These are phyloP conservation scores for Dryadomyces quercivorus DNA, from an alignment of 2,329 filamentous ascomycete genomes.

Conservation along the genomic window DNA sequence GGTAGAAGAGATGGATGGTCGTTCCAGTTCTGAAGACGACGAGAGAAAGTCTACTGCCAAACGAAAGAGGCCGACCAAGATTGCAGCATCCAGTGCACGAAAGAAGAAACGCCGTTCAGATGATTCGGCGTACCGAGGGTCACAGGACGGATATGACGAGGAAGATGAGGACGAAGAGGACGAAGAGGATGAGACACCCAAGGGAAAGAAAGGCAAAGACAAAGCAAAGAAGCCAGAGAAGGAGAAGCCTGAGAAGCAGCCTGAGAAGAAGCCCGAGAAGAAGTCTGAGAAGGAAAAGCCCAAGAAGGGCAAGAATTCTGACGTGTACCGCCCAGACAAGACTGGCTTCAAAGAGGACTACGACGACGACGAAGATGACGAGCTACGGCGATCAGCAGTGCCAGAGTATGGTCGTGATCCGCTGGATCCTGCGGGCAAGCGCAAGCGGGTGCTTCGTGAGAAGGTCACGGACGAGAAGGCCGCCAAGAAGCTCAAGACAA, in stretches of 20 bases:
- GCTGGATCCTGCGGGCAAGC: background rate
- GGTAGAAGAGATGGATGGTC: too few species aligned
- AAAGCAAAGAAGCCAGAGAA: background rate
- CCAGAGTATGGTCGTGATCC: background rate
- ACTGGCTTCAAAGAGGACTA: background rate
- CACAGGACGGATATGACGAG: background rate
- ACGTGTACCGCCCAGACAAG: background rate
- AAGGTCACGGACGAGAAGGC: conserved; percentile 31
- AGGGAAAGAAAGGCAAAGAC: too few species aligned
- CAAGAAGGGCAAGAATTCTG: too few species aligned
- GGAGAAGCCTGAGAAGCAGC: too few species aligned
- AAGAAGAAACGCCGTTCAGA: background rate
- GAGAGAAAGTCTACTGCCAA: too few species aligned
- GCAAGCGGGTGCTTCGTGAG: conserved; percentile 16
- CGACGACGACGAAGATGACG: conserved; percentile 6
- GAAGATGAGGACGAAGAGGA: background rate
- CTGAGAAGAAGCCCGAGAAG: background rate
- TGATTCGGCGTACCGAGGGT: conserved; percentile 1
- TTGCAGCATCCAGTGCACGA: background rate
- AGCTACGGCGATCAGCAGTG: conserved; percentile 4
- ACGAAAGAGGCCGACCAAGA: too few species aligned
- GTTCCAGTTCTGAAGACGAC: too few species aligned
- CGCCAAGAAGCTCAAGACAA: background rate
- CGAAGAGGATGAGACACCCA: background rate
- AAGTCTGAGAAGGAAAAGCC: too few species aligned